Conservation (phyloP, 352 stramenopile genomes). For the Pythium folliculosum region DNA sequence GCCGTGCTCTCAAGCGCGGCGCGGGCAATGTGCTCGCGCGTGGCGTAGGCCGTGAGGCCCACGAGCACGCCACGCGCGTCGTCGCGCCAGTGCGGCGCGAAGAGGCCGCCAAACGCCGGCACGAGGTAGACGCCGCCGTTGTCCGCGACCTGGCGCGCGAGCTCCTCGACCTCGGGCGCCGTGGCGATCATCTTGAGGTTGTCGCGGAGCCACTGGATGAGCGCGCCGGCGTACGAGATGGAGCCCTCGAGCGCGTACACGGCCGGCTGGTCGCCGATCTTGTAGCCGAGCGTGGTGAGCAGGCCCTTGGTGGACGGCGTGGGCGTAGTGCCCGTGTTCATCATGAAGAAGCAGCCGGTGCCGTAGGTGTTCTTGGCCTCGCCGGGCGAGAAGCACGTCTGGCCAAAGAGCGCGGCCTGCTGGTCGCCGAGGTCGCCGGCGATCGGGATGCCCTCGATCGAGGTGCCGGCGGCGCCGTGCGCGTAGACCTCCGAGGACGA, state of each 20-base stretch:
- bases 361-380: constrained; percentile 99
- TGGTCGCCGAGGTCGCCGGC: constrained; percentile 96
- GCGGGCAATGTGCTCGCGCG: constrained; percentile 94
- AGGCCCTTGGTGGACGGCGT: constrained; percentile 92
- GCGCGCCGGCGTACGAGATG: constrained; percentile 94
- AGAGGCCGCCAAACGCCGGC: constrained; percentile 97
- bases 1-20: constrained; percentile 96
- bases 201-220: constrained; percentile 99
- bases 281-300: constrained; percentile 93
- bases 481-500: constrained; percentile 90
- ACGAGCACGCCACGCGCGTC: constrained; percentile 97
- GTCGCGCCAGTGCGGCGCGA: constrained; percentile 96
- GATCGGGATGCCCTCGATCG: constrained; percentile 90
- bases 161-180: constrained; percentile 87
- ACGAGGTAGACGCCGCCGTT: constrained; percentile 99
- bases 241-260: constrained; percentile 98
- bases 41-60: constrained; percentile 94
- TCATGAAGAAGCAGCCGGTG: constrained; percentile 99
- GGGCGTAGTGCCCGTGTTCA: constrained; percentile 96
- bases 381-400: constrained; percentile 94
- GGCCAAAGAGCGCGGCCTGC: constrained; percentile 96
- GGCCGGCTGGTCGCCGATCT: constrained; percentile 71
- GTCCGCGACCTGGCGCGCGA: constrained; percentile 85
- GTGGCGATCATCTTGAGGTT: constrained; percentile 95
- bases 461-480: constrained; percentile 46